Conservation (phyloP, 441 rosid species). For the Gossypium gossypioides region DNA sequence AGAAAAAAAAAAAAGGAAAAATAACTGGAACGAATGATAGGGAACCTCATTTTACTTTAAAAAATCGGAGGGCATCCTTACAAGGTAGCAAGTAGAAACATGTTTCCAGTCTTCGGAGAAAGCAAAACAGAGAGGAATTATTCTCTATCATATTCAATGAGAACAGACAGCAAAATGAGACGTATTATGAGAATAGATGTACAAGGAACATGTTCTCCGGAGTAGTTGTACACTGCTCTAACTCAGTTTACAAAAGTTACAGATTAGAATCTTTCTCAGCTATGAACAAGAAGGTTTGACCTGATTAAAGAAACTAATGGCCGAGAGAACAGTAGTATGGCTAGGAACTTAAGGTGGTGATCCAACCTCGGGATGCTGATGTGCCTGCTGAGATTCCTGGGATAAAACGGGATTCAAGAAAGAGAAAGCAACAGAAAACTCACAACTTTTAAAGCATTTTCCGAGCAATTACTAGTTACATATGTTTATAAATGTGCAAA, state of each 20-base stretch:
- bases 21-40: not conserved
- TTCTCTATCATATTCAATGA: not conserved
- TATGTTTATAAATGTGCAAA: not conserved
- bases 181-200: not conserved
- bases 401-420: not conserved
- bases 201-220: not conserved
- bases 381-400: not conserved
- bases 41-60: not conserved
- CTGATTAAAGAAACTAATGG: not conserved
- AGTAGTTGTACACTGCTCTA: not conserved
- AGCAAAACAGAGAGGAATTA: not conserved
- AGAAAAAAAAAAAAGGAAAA: not conserved
- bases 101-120: not conserved
- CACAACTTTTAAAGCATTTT: not conserved
- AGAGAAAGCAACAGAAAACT: not conserved
- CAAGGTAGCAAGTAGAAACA: not conserved
- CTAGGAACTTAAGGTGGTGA: not conserved
- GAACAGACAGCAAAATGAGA: not conserved
- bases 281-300: not conserved
- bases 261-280: not conserved
- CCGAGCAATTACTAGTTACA: not conserved
- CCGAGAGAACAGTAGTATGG: not conserved
- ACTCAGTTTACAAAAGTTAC: not conserved
- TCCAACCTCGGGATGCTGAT: not conserved
- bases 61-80: too few species aligned